Evolutionary conservation across 2,329 filamentous ascomycete genomes (phyloP), one percentile per base, ranked within the genome.

Genomic region (Polychaeton citri): DNA sequence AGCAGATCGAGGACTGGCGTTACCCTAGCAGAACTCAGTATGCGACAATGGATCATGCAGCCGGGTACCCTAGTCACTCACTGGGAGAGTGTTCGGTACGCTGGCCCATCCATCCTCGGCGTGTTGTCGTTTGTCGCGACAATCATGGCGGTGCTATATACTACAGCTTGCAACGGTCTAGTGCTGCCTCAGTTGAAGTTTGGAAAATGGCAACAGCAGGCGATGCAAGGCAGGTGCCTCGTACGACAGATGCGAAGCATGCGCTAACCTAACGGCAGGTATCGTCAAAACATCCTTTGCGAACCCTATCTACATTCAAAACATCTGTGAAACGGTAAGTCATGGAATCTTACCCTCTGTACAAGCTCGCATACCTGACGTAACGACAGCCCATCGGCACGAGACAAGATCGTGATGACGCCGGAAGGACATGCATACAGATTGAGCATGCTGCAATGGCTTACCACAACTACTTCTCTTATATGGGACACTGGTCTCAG

Each of bases 11-110:
- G 74, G 0, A 60, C 34, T 4, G 32, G 37, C 16, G 70, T 87
- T 39, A 83, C 75, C 0, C 67, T 88, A 12, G 77, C 82, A 0
- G 81, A 88, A 50, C 73, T 87, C 63, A 78, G 71, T 12, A 85
- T 88, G 79, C 69, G 81, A 32, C 71, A 71, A 30, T 88, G 81
- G 82, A 52, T 68, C 4, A 58, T 64, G 13, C 58, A 64, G 34
- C 56, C 56, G 0, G 82, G 82, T 0, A 79, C 74, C 0, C 64
- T 88, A 43, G 63, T 88, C 15, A 81, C 78, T 0, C 76, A 83
- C 45, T 79, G 68, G 56, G 68, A 78, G 42, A 72, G 71, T 3
- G 60, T 86, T 1, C 68, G 69, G 4, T 77, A 79, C 40, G 77
- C 78, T 0, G 76, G 66, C 0, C 43, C 72, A 1, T 79, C 77